phyloP scores from a whole-genome alignment of 805 yeast species.

The Suhomyces tanzawaensis region DNA sequence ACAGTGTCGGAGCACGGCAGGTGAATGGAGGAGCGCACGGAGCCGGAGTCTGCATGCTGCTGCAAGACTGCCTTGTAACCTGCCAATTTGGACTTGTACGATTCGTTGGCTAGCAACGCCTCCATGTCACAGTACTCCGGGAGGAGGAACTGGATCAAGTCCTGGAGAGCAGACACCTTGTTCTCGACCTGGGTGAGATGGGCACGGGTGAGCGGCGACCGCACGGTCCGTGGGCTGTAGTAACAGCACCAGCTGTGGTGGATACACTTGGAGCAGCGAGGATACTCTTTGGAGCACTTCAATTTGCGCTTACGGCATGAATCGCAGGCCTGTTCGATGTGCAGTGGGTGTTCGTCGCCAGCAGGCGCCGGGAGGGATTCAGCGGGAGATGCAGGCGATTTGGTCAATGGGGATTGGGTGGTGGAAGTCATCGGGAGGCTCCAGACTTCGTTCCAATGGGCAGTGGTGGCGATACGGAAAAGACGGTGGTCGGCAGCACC shows the following conservation, averaged over 20 bases:
- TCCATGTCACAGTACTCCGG: conserved; percentile 24
- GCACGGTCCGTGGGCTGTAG: conserved; percentile 72
- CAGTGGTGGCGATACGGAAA: not conserved
- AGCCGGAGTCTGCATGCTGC: not conserved
- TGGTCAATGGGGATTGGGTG: not conserved
- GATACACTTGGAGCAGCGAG: conserved; percentile 72
- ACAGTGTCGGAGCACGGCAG: conserved; percentile 23
- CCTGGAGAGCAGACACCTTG: conserved; percentile 29
- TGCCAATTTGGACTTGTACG: conserved; percentile 10
- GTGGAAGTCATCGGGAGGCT: not conserved
- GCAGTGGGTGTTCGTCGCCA: conserved; percentile 1
- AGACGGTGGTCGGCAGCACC: not conserved
- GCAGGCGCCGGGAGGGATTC: not conserved
- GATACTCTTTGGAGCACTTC: conserved; percentile 76
- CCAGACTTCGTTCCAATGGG: not conserved
- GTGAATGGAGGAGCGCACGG: conserved; percentile 12
- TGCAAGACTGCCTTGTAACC: not conserved
- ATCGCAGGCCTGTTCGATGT: conserved; percentile 69
- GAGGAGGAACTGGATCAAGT: conserved; percentile 30
- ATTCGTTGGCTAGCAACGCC: conserved; percentile 15
- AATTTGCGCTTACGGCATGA: conserved; percentile 78
- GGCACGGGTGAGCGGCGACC: conserved; percentile 81
- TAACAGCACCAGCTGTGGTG: conserved; percentile 72
- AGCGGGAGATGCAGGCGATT: not conserved
- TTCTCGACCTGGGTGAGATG: conserved; percentile 75